Conservation (phyloP, 306 rosid species). For the Alnus glutinosa region DNA sequence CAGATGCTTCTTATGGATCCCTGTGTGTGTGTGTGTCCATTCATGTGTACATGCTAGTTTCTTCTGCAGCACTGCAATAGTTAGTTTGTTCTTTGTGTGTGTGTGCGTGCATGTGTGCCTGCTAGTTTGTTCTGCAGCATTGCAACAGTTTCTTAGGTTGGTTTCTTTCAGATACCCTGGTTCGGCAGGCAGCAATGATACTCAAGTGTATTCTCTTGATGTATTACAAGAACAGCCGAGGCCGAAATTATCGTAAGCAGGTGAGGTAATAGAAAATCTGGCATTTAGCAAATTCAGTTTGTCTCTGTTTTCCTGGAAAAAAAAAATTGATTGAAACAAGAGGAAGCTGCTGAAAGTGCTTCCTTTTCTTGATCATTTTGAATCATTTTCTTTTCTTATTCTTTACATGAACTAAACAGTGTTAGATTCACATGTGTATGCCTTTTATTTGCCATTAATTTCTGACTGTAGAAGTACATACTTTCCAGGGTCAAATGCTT, state of each 20-base stretch:
- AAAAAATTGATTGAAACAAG: background rate
- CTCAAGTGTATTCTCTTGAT: slow-evolving; percentile 76
- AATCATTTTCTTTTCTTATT: background rate
- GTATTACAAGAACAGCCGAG: slow-evolving; percentile 89
- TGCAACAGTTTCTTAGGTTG: slow-evolving; percentile 28
- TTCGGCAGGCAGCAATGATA: slow-evolving; percentile 87
- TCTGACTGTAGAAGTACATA: slow-evolving; percentile 33
- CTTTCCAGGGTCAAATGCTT: slow-evolving; percentile 88
- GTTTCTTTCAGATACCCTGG: slow-evolving; percentile 83
- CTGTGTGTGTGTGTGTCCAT: too few species aligned
- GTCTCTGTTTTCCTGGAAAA: slow-evolving; percentile 5
- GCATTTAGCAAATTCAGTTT: slow-evolving; percentile 11
- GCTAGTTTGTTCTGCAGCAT: background rate
- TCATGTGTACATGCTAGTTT: too few species aligned
- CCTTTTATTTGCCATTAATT: slow-evolving; percentile 5
- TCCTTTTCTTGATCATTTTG: slow-evolving; percentile 4
- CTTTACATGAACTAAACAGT: slow-evolving; percentile 7
- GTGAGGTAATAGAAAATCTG: slow-evolving; percentile 46
- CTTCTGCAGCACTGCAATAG: background rate
- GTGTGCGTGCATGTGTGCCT: background rate
- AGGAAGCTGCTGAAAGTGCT: slow-evolving; percentile 16
- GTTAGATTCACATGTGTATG: slow-evolving; percentile 16
- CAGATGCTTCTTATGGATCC: background rate
- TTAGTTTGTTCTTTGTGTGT: background rate
- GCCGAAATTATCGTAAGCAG: slow-evolving; percentile 92